A percentile compares a stretch with the other conserved stretches of the same genome.
phyloP scores from a whole-genome alignment of 805 yeast species.

The Diddensiella santjacobensis region DNA sequence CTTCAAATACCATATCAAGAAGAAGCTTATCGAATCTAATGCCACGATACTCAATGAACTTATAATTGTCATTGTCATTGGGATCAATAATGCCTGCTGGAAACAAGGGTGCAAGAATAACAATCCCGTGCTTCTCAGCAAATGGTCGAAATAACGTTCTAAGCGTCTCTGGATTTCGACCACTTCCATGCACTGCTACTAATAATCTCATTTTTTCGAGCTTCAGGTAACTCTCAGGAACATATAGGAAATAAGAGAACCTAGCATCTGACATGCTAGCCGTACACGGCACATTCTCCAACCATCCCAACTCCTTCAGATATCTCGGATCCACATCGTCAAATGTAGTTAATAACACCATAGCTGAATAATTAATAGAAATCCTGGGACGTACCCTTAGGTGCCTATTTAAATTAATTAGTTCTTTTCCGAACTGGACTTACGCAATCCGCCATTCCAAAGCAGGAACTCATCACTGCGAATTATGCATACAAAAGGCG shows the following conservation, averaged over 20 bases:
- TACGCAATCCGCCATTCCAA: no score
- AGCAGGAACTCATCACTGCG: no score
- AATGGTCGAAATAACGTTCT: neutral
- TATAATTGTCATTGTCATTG: conserved; percentile 4
- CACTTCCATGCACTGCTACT: conserved; percentile 11
- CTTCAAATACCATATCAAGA: conserved; percentile 3
- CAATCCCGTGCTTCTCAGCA: conserved; percentile 3
- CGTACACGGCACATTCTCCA: conserved; percentile 4
- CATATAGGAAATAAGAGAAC: conserved; percentile 2
- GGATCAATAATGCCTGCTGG: conserved; percentile 5
- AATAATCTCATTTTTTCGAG: neutral
- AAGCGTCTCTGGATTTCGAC: neutral
- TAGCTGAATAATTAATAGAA: no score
- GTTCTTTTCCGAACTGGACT: no score
- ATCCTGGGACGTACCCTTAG: no score
- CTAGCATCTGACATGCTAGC: conserved; percentile 2
- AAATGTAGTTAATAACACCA: neutral
- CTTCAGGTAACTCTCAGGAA: conserved; percentile 1
- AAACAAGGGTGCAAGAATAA: conserved; percentile 5
- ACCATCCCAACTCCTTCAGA: neutral
- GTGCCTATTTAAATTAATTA: no score
- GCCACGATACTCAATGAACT: conserved; percentile 3
- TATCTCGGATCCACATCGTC: neutral
- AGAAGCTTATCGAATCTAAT: conserved; percentile 6
- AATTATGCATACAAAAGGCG: no score